Conservation (phyloP, 2,329 filamentous ascomycete species). For the Alternaria longipes region DNA sequence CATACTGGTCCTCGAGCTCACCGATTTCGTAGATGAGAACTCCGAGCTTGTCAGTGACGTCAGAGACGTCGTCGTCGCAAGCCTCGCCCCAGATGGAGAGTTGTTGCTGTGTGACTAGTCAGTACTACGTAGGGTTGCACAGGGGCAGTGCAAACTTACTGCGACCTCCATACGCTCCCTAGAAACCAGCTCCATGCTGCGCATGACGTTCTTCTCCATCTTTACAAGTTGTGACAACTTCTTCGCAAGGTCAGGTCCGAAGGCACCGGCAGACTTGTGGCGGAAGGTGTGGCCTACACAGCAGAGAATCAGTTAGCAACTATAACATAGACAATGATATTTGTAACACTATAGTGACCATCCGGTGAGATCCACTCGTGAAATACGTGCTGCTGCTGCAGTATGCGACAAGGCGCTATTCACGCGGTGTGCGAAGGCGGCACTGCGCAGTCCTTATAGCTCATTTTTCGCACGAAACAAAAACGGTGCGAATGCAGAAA, state of each 20-base stretch:
- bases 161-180: slow-evolving; percentile 98
- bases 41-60: slow-evolving; percentile 98
- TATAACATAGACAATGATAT: background rate
- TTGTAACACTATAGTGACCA: background rate
- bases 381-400: background rate
- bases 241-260: slow-evolving; percentile 89
- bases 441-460: background rate
- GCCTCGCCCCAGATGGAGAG: slow-evolving; percentile 96
- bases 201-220: slow-evolving; percentile 99
- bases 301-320: slow-evolving; percentile 17
- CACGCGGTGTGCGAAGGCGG: background rate
- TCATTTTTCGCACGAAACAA: background rate
- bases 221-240: slow-evolving; percentile 98
- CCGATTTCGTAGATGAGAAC: slow-evolving; percentile 98
- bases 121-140: slow-evolving; percentile 22
- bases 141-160: slow-evolving; percentile 66
- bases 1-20: slow-evolving; percentile 97
- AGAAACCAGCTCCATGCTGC: slow-evolving; percentile 93
- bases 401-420: background rate
- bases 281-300: slow-evolving; percentile 73
- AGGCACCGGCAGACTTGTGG: slow-evolving; percentile 77
- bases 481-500: background rate
- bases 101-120: slow-evolving; percentile 77
- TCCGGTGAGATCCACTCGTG: background rate
- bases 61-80: slow-evolving; percentile 96